Base-by-base conservation (phyloP, 2,329 filamentous ascomycete genomes). In the Bipolaris cookei region DNA sequence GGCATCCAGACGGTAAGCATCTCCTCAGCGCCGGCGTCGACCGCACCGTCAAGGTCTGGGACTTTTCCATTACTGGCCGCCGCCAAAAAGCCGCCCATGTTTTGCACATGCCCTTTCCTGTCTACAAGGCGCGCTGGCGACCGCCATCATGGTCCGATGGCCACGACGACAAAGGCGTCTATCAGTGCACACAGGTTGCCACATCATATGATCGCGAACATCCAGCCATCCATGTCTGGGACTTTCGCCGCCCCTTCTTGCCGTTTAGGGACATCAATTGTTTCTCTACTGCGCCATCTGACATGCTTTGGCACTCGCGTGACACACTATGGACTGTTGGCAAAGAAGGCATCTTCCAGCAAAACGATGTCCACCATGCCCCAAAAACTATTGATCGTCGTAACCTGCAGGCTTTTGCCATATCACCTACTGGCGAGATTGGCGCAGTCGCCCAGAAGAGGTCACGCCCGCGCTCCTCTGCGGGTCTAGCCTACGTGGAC, bases 1-100 rank as follows among this genome's bases (percentile, higher is more conserved):
- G 86, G 86, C 86, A 89, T 67, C 86, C 86, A 1, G 86, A 88
- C 64, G 86, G 86, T 6, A 87, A 84, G 66, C 85, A 88, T 69
- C 76, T 89, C 8, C 80, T 85, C 51, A 88, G 85, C 63, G 85
- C 84, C n/a, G 82, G 86, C 50, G 79, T 82, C 20, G 86, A 89
- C 70, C 84, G 83, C 56, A 84, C 84, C 28, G 82, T 88, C 60
- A 85, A 85, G 69, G 81, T 88, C 25, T 89, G 86, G 85, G 85
- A 88, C 69, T 84, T 88, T 54, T 84, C 84, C 3, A 76, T 79
- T 2, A 79, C 82, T 52, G 81, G 82, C 53, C 79, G 84, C 61
- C 81, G 83, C 58, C 84, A 86, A 68, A 88, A 88, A 71, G 80
- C 85, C 43, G 77, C 79, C 3, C 86, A 83, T 65, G 80, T 85